Conservation (phyloP, 2,329 filamentous ascomycete species). For the Dactylellina sp. region DNA sequence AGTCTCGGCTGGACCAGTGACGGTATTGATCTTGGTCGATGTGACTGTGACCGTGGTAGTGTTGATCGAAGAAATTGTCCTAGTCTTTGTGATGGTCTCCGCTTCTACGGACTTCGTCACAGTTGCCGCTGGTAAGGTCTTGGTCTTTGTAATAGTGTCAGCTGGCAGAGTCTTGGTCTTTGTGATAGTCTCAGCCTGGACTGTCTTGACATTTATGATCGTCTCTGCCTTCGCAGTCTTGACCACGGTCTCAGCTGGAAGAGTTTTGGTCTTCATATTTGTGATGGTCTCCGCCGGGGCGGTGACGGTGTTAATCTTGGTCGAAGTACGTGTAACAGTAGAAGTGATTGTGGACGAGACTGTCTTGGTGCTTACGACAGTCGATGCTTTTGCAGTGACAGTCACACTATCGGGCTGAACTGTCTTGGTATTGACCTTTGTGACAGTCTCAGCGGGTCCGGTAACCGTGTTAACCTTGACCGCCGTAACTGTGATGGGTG, state of each 20-base stretch:
- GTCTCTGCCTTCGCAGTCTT: too few relatives aligned
- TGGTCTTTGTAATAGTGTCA: not conserved
- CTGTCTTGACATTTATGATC: too few relatives aligned
- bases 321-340: not conserved
- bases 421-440: too few relatives aligned
- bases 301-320: conserved; percentile 14
- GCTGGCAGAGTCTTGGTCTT: conserved; percentile 5
- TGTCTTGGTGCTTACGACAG: not conserved
- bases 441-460: not conserved
- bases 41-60: not conserved
- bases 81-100: not conserved
- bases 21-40: conserved; percentile 23
- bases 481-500: too few relatives aligned
- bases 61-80: not conserved
- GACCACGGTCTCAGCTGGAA: too few relatives aligned
- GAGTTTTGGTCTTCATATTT: conserved; percentile 3
- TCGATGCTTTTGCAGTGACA: not conserved
- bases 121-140: too few relatives aligned
- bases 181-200: not conserved
- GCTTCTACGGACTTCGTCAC: too few relatives aligned
- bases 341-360: not conserved
- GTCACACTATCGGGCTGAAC: not conserved
- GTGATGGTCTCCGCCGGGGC: conserved; percentile 4
- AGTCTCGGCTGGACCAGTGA: not conserved
- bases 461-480: not conserved